Evolutionary conservation across 2,329 filamentous ascomycete species (phyloP), one percentile per base, ranked within the genome.

Genomic region (Aspergillus proliferans): DNA sequence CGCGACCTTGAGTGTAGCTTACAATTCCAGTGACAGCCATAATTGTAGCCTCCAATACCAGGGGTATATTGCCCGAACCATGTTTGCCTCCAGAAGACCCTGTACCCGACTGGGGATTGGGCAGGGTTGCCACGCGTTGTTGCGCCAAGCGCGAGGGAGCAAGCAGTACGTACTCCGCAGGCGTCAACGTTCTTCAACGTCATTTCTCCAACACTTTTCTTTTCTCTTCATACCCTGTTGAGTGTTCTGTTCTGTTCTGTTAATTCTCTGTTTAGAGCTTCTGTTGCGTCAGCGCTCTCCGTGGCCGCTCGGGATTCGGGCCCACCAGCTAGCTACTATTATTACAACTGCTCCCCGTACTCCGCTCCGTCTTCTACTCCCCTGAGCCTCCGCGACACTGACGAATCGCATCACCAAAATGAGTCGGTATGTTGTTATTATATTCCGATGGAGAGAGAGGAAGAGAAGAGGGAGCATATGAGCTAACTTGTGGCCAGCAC

Each of bases 381-480:
- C 58, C 58, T 64, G 57, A 59, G 49, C 46, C 52, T 49, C 46
- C 36, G 42, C 40, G 47, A 53, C n/a, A 10, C 48, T 43, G 50
- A 56, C 46, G 47, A 58, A 62, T 44, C 73, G 78, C 65, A 79
- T 80, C 67, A 74, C 79, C 60, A 80, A 81, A 59, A 78, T 84
- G 76, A 80, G 77, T 70, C 83, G 81, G 79, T 82, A 70, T 62
- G 73, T 48, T 53, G 34, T 10, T 48, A 61, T 14, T 1, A 40
- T 47, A 21, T 15, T 18, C 44, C 9, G 14, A 26, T 28, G 36
- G 26, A 21, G 22, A 47, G 15, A 24, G 18, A 26, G 12, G 26
- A 18, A 26, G 34, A 50, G 8, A 22, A 19, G 18, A 15, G 47
- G 21, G 8, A 30, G 15, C 4, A 19, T 8, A 28, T 34, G 4